phyloP scores from a whole-genome alignment of 2,329 filamentous ascomycete species.

The Penicillium corylophilum region DNA sequence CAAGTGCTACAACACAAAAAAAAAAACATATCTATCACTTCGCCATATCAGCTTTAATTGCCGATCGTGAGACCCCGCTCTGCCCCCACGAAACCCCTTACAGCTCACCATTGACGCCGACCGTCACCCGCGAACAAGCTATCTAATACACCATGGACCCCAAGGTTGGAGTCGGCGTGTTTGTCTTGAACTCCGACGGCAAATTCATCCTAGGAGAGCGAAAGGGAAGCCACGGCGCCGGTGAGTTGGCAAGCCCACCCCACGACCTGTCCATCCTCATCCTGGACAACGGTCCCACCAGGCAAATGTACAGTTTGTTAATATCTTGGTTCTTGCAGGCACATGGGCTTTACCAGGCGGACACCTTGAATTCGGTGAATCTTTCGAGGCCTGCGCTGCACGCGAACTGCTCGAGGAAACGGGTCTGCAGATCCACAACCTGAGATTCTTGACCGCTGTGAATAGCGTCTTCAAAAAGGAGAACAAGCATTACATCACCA shows the following conservation, averaged over 20 bases:
- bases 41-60: background rate
- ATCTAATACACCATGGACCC: slow-evolving; percentile 19
- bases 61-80: slow-evolving; percentile 3
- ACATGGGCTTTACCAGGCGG: slow-evolving; percentile 71
- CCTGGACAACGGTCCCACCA: background rate
- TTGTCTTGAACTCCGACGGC: slow-evolving; percentile 44
- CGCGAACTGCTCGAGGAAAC: slow-evolving; percentile 73
- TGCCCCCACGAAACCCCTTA: slow-evolving; percentile 4
- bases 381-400: slow-evolving; percentile 59
- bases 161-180: slow-evolving; percentile 51
- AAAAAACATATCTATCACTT: background rate
- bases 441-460: slow-evolving; percentile 60
- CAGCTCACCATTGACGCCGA: background rate
- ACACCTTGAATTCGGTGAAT: slow-evolving; percentile 70
- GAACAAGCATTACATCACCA: slow-evolving; percentile 72
- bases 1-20: no score
- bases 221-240: slow-evolving; percentile 49
- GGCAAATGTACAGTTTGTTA: background rate
- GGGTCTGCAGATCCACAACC: slow-evolving; percentile 55
- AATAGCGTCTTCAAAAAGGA: slow-evolving; percentile 63
- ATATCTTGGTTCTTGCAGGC: slow-evolving; percentile 36
- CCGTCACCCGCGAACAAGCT: background rate
- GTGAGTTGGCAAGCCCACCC: slow-evolving; percentile 27
- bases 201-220: slow-evolving; percentile 51
- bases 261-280: background rate